Evolutionary conservation across 768 basidiomycete species (phyloP).

Genomic region (Kwoniella dejecticola): DNA sequence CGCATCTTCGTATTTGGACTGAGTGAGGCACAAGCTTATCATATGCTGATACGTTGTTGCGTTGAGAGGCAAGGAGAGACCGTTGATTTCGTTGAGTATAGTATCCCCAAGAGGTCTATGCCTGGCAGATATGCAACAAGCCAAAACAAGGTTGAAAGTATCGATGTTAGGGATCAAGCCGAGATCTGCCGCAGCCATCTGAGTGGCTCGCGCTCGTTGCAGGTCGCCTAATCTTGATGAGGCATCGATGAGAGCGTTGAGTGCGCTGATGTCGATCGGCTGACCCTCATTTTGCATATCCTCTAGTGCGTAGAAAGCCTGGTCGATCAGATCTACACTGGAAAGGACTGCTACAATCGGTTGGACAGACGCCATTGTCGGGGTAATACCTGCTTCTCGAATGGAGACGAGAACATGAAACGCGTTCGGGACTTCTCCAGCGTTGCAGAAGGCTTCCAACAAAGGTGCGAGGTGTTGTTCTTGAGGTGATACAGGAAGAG

Average conservation of each 20-base stretch:
- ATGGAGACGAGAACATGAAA: constrained; percentile 65
- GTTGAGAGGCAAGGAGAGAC: constrained; percentile 61
- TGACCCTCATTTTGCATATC: constrained; percentile 63
- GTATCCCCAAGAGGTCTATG: constrained; percentile 71
- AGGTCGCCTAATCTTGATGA: constrained; percentile 67
- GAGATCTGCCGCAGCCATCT: constrained; percentile 66
- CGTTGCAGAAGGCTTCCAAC: constrained; percentile 70
- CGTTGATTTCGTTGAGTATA: constrained; percentile 69
- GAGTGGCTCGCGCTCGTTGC: constrained; percentile 75
- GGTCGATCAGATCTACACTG: constrained; percentile 63
- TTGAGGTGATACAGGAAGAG: constrained; percentile 62
- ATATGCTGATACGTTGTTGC: constrained; percentile 67
- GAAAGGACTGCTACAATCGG: constrained; percentile 63
- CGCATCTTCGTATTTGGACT: constrained; percentile 76
- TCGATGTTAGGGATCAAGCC: constrained; percentile 63
- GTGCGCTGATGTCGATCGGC: constrained; percentile 62
- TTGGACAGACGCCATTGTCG: constrained; percentile 61
- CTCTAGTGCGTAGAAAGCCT: constrained; percentile 67
- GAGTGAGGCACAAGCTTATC: constrained; percentile 70
- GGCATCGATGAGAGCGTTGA: constrained; percentile 71
- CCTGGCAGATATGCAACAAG: constrained; percentile 64
- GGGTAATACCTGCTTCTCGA: constrained; percentile 61
- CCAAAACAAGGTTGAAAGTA: constrained; percentile 71
- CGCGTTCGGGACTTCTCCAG: constrained; percentile 65
- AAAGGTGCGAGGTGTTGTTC: constrained; percentile 79